These are phyloP conservation scores for Phytopythium helicoides DNA, from an alignment of 352 stramenopile species.

Conservation along the genomic window DNA sequence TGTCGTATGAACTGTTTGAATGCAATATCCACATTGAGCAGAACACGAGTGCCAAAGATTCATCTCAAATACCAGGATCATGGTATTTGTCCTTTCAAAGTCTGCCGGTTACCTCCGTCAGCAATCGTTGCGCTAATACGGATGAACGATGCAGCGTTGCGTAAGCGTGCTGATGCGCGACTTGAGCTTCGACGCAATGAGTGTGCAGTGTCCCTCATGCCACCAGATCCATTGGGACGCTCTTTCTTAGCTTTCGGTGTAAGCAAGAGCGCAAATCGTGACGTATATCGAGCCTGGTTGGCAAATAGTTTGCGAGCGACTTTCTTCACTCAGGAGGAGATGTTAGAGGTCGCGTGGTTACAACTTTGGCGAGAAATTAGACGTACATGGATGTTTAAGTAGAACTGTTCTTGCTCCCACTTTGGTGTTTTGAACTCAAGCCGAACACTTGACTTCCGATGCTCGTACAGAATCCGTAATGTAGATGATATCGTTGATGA, in stretches of 20 bases:
- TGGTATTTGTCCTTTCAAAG: background rate
- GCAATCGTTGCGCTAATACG: background rate
- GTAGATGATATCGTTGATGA: constrained; percentile 15
- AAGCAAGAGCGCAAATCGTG: constrained; percentile 2
- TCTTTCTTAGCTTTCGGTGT: background rate
- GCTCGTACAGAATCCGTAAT: constrained; percentile 31
- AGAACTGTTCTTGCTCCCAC: constrained; percentile 46
- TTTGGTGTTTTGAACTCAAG: constrained; percentile 41
- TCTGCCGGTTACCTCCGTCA: background rate
- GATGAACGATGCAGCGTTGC: background rate
- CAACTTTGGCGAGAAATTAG: background rate
- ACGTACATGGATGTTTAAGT: constrained; percentile 49
- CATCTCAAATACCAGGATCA: no score
- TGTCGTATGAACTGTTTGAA: no score
- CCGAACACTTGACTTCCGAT: constrained; percentile 29
- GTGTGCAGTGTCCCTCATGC: background rate
- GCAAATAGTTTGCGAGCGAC: constrained; percentile 28
- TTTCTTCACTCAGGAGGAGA: constrained; percentile 16
- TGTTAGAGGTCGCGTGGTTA: background rate
- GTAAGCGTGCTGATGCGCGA: background rate
- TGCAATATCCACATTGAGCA: no score
- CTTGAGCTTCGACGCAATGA: background rate
- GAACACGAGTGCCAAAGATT: no score
- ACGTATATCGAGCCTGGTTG: constrained; percentile 9
- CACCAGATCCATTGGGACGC: background rate